A percentile compares a stretch with the other conserved stretches of the same genome.
These are phyloP conservation scores for Trametes pubescens DNA, from an alignment of 1,284 basidiomycete species.

Conservation along the genomic window DNA sequence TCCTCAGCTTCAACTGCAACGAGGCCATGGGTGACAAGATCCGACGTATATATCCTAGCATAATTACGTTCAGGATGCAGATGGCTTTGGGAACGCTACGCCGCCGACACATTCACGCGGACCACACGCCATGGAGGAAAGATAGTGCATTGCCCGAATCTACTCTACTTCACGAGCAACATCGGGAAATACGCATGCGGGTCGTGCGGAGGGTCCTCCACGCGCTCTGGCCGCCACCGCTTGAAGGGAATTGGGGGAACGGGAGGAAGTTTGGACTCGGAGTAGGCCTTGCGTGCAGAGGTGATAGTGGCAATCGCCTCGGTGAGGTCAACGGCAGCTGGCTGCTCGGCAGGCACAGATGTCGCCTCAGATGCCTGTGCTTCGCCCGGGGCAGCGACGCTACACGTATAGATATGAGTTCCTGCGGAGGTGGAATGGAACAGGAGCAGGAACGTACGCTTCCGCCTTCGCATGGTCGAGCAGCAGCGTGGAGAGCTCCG, in stretches of 20 bases:
- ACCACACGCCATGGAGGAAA: not conserved
- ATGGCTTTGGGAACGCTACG: not conserved
- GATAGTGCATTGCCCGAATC: slow-evolving; percentile 19
- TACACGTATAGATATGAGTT: slow-evolving; percentile 37
- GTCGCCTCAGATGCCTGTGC: slow-evolving; percentile 50
- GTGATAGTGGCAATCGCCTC: slow-evolving; percentile 75
- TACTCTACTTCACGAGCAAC: slow-evolving; percentile 75
- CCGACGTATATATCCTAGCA: too few species aligned
- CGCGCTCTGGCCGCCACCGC: slow-evolving; percentile 74
- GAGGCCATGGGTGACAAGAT: too few species aligned
- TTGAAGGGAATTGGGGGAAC: slow-evolving; percentile 67
- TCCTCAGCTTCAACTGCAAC: not conserved
- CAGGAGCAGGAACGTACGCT: slow-evolving; percentile 56
- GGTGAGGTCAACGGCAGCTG: slow-evolving; percentile 64
- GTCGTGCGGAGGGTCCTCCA: slow-evolving; percentile 79
- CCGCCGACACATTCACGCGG: not conserved
- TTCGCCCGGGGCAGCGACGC: slow-evolving; percentile 63
- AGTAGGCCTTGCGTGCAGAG: slow-evolving; percentile 67
- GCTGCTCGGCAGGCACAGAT: slow-evolving; percentile 56
- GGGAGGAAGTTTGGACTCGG: slow-evolving; percentile 76
- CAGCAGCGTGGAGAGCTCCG: slow-evolving; percentile 82
- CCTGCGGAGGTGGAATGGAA: slow-evolving; percentile 1
- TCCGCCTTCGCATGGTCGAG: slow-evolving; percentile 79
- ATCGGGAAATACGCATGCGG: slow-evolving; percentile 87
- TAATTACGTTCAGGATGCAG: too few species aligned